Evolutionary conservation across 2,329 filamentous ascomycete genomes (phyloP).

Genomic region (Pseudocercospora eumusae): DNA sequence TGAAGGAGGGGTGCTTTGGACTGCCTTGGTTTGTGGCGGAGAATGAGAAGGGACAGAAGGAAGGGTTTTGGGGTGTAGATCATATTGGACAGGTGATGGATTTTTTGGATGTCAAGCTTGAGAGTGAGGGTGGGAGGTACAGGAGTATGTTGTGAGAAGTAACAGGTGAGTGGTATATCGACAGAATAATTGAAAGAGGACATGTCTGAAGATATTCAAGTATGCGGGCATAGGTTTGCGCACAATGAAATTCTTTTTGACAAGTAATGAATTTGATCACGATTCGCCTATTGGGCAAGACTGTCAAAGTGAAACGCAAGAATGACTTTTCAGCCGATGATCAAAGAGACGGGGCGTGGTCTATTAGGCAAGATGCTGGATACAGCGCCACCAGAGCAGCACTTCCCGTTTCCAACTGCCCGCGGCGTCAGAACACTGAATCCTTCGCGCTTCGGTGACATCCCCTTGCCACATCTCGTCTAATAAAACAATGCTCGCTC

Average conservation of each 20-base stretch:
- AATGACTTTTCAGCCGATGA: not conserved
- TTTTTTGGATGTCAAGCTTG: constrained; percentile 54
- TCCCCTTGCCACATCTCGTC: not conserved
- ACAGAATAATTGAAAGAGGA: not conserved
- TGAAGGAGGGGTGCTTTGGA: constrained; percentile 60
- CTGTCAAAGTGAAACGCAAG: not conserved
- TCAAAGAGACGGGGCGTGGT: too few species aligned
- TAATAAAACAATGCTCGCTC: too few species aligned
- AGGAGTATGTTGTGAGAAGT: constrained; percentile 41
- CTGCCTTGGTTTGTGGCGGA: constrained; percentile 62
- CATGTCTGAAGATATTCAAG: too few species aligned
- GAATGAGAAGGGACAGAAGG: constrained; percentile 55
- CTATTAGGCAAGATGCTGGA: not conserved
- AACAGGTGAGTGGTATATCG: not conserved
- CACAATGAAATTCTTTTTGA: too few species aligned
- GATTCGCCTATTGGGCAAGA: constrained; percentile 6
- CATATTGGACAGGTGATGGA: constrained; percentile 58
- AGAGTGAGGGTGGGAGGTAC: constrained; percentile 40
- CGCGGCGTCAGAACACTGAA: not conserved
- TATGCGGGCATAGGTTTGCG: too few species aligned
- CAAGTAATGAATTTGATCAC: not conserved
- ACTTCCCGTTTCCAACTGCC: not conserved
- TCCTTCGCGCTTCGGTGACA: not conserved
- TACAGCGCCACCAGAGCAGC: not conserved
- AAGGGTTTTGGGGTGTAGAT: constrained; percentile 63